phyloP scores from a whole-genome alignment of 1,284 basidiomycete species.

The Ceratobasidium sp. region DNA sequence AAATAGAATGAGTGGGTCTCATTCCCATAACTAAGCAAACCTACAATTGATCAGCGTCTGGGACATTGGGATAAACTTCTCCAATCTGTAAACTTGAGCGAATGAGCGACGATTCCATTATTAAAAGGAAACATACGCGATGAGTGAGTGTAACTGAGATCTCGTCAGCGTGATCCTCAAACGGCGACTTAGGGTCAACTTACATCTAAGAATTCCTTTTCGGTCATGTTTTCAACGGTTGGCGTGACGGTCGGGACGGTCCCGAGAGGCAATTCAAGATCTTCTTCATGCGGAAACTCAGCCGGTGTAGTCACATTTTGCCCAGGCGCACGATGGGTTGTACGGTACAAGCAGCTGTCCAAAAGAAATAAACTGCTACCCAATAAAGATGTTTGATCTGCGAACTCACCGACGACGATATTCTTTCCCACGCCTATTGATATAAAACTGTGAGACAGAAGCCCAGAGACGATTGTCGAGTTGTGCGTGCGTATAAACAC shows the following conservation, averaged over 20 bases:
- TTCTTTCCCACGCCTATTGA: constrained; percentile 40
- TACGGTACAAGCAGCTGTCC: constrained; percentile 46
- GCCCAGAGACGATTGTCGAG: constrained; percentile 50
- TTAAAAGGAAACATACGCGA: constrained; percentile 50
- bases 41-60: constrained; percentile 68
- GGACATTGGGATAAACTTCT: constrained; percentile 75
- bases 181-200: not conserved
- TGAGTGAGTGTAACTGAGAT: constrained; percentile 67
- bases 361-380: not conserved
- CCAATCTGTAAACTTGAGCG: constrained; percentile 61
- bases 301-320: constrained; percentile 46
- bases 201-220: constrained; percentile 64
- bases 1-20: constrained; percentile 49
- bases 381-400: not conserved
- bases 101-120: no score
- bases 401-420: constrained; percentile 47
- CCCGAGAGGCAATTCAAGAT: not conserved
- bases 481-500: constrained; percentile 50
- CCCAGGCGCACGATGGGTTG: constrained; percentile 11
- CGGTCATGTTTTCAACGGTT: constrained; percentile 54
- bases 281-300: constrained; percentile 36
- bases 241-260: constrained; percentile 5
- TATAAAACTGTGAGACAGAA: constrained; percentile 44
- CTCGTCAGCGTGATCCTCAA: constrained; percentile 1
- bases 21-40: constrained; percentile 52